Percentiles rank a stretch among this genome's conserved stretches.
Evolutionary conservation across 805 yeast genomes (phyloP).

Genomic region (Candida alai): DNA sequence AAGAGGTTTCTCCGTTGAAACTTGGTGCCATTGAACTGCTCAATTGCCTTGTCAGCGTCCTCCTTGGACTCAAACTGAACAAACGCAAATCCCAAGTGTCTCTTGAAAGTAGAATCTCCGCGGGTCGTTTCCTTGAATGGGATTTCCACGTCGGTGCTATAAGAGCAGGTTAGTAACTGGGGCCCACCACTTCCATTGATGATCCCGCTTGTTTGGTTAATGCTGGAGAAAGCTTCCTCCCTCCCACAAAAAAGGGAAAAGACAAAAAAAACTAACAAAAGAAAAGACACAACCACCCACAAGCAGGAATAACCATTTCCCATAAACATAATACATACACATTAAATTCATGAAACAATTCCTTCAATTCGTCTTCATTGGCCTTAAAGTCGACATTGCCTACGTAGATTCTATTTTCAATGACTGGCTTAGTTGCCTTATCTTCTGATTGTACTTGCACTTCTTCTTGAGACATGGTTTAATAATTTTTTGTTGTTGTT

Average conservation of each 20-base stretch:
- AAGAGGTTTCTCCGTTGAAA: conserved; percentile 47
- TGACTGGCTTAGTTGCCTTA: conserved; percentile 19
- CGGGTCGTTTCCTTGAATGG: conserved; percentile 41
- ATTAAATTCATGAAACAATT: conserved; percentile 45
- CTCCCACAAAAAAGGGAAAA: too few relatives aligned
- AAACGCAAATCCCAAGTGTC: conserved; percentile 58
- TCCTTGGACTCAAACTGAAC: conserved; percentile 46
- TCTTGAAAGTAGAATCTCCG: conserved; percentile 34
- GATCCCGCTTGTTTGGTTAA: too few relatives aligned
- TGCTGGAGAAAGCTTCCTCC: too few relatives aligned
- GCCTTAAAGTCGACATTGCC: conserved; percentile 43
- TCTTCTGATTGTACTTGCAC: conserved; percentile 4
- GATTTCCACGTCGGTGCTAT: conserved; percentile 44
- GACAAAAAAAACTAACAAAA: too few relatives aligned
- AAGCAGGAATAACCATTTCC: too few relatives aligned
- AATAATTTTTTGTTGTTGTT: too few relatives aligned
- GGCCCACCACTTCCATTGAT: too few relatives aligned
- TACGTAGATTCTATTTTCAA: conserved; percentile 44
- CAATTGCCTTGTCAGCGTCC: conserved; percentile 44
- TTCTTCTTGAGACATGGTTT: too few relatives aligned
- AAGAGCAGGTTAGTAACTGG: conserved; percentile 13
- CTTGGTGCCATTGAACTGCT: conserved; percentile 36
- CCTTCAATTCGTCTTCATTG: conserved; percentile 41
- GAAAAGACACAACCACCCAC: too few relatives aligned
- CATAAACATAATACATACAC: conserved; percentile 34